phyloP scores from a whole-genome alignment of 2,329 filamentous ascomycete genomes.

The Lithohypha guttulata region DNA sequence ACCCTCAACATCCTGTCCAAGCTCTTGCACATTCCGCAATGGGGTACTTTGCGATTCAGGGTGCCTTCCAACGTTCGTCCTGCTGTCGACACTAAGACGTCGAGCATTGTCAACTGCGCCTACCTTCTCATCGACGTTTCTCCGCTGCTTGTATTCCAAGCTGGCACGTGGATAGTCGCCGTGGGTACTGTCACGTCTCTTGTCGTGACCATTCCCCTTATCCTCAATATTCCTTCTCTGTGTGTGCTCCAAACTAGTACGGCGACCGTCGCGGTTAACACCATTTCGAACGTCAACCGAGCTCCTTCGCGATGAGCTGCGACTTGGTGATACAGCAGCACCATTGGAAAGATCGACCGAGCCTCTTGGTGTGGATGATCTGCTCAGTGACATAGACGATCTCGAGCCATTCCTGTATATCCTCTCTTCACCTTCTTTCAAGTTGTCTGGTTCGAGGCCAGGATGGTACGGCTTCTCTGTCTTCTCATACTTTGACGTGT shows the following conservation, averaged over 20 bases:
- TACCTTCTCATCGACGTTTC: background rate
- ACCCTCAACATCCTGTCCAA: constrained; percentile 1
- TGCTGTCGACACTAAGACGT: background rate
- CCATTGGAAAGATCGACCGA: constrained; percentile 1
- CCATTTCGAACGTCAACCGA: too few species aligned
- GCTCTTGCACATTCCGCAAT: background rate
- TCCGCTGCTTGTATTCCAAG: background rate
- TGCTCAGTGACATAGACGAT: constrained; percentile 1
- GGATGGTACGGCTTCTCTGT: constrained; percentile 15
- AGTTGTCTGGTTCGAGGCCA: constrained; percentile 14
- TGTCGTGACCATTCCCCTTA: too few species aligned
- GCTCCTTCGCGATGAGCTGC: too few species aligned
- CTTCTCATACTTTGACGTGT: constrained; percentile 2
- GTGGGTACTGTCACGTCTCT: too few species aligned
- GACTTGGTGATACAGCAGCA: too few species aligned
- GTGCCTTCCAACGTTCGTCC: constrained; percentile 1
- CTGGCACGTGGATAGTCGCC: background rate
- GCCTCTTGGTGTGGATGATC: background rate
- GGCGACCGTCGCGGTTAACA: too few species aligned
- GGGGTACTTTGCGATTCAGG: background rate
- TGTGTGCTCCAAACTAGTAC: too few species aligned
- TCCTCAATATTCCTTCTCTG: too few species aligned
- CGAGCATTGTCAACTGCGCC: constrained; percentile 1
- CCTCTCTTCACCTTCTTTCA: constrained; percentile 1
- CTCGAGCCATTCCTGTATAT: constrained; percentile 3